Base-by-base conservation (phyloP, 2,329 filamentous ascomycete species). In the Calonectria hawksworthii region DNA sequence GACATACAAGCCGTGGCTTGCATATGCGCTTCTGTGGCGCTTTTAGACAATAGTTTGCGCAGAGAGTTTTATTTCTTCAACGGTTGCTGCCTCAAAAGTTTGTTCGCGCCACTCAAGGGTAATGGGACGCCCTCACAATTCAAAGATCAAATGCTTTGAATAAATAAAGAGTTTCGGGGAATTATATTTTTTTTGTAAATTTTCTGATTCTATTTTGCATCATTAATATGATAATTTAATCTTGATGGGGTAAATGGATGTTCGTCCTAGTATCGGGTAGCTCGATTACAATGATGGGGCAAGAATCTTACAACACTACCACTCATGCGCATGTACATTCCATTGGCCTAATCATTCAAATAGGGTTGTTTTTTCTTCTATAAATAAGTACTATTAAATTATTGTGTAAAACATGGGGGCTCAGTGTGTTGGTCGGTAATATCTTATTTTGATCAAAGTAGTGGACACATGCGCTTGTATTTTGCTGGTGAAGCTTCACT, bases 401-500 rank as follows among this genome's bases (percentile, higher is more conserved):
- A 44, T 21, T 7, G 10, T n/a, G 10, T 44, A n/a, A 44, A n/a
- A n/a, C 7, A n/a, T 4, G n/a, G 10, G 16, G 21, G 21, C 38
- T n/a, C 18, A 6, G 2, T 6, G 1, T 7, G 18, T n/a, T n/a
- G 7, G 7, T n/a, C n/a, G n/a, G n/a, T 44, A 8, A 4, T 10
- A 44, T 10, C 10, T 9, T 44, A 21, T 44, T 10, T 21, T n/a
- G n/a, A n/a, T n/a, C n/a, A n/a, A n/a, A n/a, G n/a, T n/a, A n/a
- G n/a, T n/a, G n/a, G n/a, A n/a, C n/a, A n/a, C n/a, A n/a, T n/a
- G n/a, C n/a, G n/a, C 36, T 38, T 38, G 13, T 16, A 16, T 0
- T 3, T 3, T 16, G 41, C 18, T 14, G 7, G 21, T 18, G 5
- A n/a, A 10, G 41, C 21, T 10, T 10, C 10, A 21, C n/a, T 4